Conservation (phyloP, 495 filamentous ascomycete species). For the Evernia prunastri region DNA sequence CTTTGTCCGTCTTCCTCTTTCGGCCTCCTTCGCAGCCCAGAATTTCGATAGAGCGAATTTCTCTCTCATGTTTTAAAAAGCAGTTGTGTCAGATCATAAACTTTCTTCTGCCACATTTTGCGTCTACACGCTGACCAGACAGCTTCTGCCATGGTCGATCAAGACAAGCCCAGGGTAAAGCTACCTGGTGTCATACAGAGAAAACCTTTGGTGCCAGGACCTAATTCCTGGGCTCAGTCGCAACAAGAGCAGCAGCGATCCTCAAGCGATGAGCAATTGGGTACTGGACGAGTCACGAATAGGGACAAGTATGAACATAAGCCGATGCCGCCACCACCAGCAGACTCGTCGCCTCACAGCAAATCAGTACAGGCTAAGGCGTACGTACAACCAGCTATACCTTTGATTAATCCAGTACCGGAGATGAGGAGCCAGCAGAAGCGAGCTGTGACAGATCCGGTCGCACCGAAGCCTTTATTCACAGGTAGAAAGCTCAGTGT, state of each 20-base stretch:
- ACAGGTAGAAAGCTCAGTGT: conserved; percentile 20
- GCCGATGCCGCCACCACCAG: conserved; percentile 26
- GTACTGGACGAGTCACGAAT: conserved; percentile 12
- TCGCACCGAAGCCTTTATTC: conserved; percentile 21
- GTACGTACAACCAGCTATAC: conserved; percentile 26
- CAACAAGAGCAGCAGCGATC: conserved; percentile 12
- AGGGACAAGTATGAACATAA: conserved; percentile 28
- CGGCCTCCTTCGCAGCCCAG: neutral
- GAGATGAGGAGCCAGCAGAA: conserved; percentile 8
- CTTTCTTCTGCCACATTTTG: neutral
- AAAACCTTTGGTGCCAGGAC: conserved; percentile 16
- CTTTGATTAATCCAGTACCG: conserved; percentile 11
- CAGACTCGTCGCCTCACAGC: conserved; percentile 11
- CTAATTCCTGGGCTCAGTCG: conserved; percentile 25
- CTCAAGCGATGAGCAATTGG: neutral
- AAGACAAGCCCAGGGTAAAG: conserved; percentile 8
- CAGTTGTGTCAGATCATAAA: neutral
- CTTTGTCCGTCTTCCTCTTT: neutral
- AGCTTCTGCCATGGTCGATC: conserved; percentile 11
- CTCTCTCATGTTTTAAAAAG: neutral
- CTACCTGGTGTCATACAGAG: conserved; percentile 14
- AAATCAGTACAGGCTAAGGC: conserved; percentile 8
- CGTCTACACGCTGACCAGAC: neutral
- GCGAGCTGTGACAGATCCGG: conserved; percentile 27
- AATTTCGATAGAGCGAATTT: neutral